A percentile compares a stretch with the other conserved stretches of the same genome.
These are phyloP conservation scores for Boletellus dicymbophilus DNA, from an alignment of 1,284 basidiomycete species.

Conservation along the genomic window DNA sequence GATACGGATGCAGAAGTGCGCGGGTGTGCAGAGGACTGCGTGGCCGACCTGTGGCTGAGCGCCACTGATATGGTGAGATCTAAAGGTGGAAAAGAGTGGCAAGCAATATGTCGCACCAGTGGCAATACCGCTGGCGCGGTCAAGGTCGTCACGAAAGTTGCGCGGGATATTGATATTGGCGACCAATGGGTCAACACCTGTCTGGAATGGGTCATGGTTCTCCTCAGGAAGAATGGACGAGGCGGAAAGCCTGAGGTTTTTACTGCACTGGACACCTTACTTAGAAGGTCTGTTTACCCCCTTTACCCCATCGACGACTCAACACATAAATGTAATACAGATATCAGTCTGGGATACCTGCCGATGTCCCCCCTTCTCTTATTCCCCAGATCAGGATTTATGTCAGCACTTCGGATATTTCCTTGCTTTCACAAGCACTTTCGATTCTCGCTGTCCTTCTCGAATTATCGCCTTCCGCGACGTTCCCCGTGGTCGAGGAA, in stretches of 20 bases:
- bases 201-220: slow-evolving; percentile 74
- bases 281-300: slow-evolving; percentile 56
- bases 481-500: slow-evolving; percentile 73
- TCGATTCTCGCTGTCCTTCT: slow-evolving; percentile 73
- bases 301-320: slow-evolving; percentile 10
- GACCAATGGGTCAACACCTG: slow-evolving; percentile 82
- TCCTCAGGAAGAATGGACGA: slow-evolving; percentile 82
- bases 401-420: slow-evolving; percentile 72
- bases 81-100: slow-evolving; percentile 75
- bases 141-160: slow-evolving; percentile 72
- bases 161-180: slow-evolving; percentile 62
- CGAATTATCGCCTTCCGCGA: slow-evolving; percentile 60
- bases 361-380: slow-evolving; percentile 60
- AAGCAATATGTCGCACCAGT: slow-evolving; percentile 76
- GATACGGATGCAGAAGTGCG: slow-evolving; percentile 94
- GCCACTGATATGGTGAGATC: slow-evolving; percentile 71
- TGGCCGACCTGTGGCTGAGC: slow-evolving; percentile 86
- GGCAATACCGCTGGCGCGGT: slow-evolving; percentile 75
- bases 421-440: slow-evolving; percentile 77
- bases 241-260: slow-evolving; percentile 83
- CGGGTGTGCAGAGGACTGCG: slow-evolving; percentile 76
- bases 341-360: slow-evolving; percentile 65
- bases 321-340: slow-evolving; percentile 36
- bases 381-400: slow-evolving; percentile 77
- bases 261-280: slow-evolving; percentile 72